Evolutionary conservation across 129 eudicot genomes (phyloP).

Genomic region (Pseudognaphalium luteoalbum): DNA sequence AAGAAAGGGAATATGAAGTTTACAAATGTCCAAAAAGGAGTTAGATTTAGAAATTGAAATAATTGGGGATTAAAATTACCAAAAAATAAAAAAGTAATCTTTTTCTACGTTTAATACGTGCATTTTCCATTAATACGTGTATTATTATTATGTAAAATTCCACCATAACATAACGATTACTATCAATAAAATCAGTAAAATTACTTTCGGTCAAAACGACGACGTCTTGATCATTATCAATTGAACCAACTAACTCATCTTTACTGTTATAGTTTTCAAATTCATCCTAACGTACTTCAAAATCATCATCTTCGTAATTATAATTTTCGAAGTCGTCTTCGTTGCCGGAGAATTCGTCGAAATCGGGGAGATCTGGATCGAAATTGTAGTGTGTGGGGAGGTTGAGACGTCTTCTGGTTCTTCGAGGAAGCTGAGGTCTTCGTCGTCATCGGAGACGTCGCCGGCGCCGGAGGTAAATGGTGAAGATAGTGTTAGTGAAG

Average conservation of each 20-base stretch:
- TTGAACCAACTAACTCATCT: constrained; percentile 25
- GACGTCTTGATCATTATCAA: constrained; percentile 75
- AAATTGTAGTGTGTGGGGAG: constrained; percentile 26
- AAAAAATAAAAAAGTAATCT: too few species aligned
- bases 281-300: constrained; percentile 39
- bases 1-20: too few species aligned
- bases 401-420: constrained; percentile 42
- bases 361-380: constrained; percentile 43
- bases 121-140: too few species aligned
- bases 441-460: constrained; percentile 52
- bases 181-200: constrained; percentile 56
- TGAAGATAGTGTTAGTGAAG: constrained; percentile 40
- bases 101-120: too few species aligned
- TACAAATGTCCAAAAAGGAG: too few species aligned
- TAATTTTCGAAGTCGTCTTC: constrained; percentile 54
- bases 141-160: constrained; percentile 97
- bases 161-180: constrained; percentile 77
- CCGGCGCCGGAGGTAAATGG: constrained; percentile 5
- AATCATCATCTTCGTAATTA: constrained; percentile 59
- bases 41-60: too few species aligned
- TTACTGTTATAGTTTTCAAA: constrained; percentile 30
- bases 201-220: constrained; percentile 74
- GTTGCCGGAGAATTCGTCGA: constrained; percentile 39
- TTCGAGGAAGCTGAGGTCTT: constrained; percentile 84
- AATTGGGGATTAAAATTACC: too few species aligned